These are phyloP conservation scores for Eutrema japonicum DNA, from an alignment of 345 rosid genomes.

Conservation along the genomic window DNA sequence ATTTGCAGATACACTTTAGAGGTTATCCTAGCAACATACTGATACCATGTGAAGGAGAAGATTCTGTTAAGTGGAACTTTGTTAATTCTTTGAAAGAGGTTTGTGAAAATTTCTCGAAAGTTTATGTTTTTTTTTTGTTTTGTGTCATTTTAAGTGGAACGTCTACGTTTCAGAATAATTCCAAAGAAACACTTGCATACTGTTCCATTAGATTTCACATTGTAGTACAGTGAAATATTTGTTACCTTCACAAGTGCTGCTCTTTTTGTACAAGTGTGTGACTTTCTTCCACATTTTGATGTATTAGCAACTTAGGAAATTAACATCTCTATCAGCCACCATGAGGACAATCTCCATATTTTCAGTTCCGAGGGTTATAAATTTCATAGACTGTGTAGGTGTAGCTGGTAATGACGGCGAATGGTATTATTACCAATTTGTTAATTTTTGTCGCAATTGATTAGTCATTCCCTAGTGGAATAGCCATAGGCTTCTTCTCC, in stretches of 20 bases:
- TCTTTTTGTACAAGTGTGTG: not conserved
- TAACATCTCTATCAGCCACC: slow-evolving; percentile 12
- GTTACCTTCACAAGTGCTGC: slow-evolving; percentile 4
- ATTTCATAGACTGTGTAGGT: slow-evolving; percentile 1
- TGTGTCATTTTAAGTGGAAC: not conserved
- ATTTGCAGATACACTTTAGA: slow-evolving; percentile 84
- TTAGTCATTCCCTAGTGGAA: not conserved
- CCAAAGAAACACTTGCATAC: not conserved
- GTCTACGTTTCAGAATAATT: not conserved
- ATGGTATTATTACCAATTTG: not conserved
- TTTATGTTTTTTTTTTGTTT: slow-evolving; percentile 5
- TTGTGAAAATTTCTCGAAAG: slow-evolving; percentile 19
- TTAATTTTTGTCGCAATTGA: not conserved
- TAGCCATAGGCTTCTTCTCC: slow-evolving; percentile 21
- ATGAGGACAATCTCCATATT: not conserved
- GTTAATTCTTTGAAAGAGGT: slow-evolving; percentile 96
- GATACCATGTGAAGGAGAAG: slow-evolving; percentile 93
- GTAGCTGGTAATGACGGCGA: not conserved
- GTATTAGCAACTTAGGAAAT: not conserved
- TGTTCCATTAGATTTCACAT: slow-evolving; percentile 6
- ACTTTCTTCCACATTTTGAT: not conserved
- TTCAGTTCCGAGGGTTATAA: not conserved
- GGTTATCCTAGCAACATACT: slow-evolving; percentile 82
- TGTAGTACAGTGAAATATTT: not conserved
- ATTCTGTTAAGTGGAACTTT: slow-evolving; percentile 88